Conservation (phyloP, 1,284 basidiomycete genomes). For the Rhodotorula sp. region DNA sequence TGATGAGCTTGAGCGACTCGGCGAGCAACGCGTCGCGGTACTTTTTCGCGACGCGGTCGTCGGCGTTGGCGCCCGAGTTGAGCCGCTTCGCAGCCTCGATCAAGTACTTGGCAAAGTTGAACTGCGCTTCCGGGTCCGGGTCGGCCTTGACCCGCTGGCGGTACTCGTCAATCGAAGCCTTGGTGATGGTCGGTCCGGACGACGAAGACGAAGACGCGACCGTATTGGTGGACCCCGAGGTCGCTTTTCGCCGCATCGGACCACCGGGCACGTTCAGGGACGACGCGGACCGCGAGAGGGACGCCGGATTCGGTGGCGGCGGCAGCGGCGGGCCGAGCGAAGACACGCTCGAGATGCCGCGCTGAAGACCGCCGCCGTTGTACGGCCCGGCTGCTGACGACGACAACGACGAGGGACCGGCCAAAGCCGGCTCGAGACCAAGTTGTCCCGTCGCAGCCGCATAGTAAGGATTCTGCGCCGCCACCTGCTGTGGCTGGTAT, state of each 20-base stretch:
- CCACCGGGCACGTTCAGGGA: conserved; percentile 26
- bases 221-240: conserved; percentile 8
- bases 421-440: conserved; percentile 19
- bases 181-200: conserved; percentile 53
- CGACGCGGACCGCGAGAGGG: conserved; percentile 29
- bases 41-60: conserved; percentile 55
- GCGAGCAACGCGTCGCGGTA: conserved; percentile 84
- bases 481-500: conserved; percentile 20
- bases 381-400: neutral
- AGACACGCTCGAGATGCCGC: conserved; percentile 32
- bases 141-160: conserved; percentile 94
- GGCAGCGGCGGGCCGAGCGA: conserved; percentile 5
- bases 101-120: conserved; percentile 93
- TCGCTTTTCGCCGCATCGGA: conserved; percentile 27
- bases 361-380: conserved; percentile 18
- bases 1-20: conserved; percentile 88
- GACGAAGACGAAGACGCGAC: conserved; percentile 7
- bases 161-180: conserved; percentile 96
- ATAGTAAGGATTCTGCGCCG: conserved; percentile 41
- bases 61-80: conserved; percentile 42
- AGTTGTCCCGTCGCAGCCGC: conserved; percentile 40
- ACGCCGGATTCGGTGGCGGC: neutral
- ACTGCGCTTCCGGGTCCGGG: conserved; percentile 98
- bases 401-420: neutral
- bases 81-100: conserved; percentile 95